A percentile compares a stretch with the other conserved stretches of the same genome.
Evolutionary conservation across 2,329 filamentous ascomycete species (phyloP).

Genomic region (Stagonosporopsis cucurbitacearum): DNA sequence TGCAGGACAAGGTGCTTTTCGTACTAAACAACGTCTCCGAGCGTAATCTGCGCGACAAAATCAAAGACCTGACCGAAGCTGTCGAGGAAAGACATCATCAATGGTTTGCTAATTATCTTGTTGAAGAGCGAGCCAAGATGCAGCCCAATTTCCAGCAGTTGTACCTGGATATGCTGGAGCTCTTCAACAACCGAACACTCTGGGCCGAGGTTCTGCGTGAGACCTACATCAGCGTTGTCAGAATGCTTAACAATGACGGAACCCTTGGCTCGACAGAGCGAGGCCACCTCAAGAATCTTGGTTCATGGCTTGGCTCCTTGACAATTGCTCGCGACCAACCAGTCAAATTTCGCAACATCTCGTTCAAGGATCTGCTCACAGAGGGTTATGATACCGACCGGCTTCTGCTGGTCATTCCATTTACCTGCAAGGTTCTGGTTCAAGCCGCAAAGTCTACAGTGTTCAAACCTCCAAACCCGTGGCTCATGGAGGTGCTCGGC

Average conservation of each 20-base stretch:
- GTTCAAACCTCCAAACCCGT: constrained; percentile 94
- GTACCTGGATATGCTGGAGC: constrained; percentile 86
- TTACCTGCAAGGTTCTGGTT: constrained; percentile 93
- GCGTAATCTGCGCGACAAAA: constrained; percentile 83
- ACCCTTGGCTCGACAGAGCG: constrained; percentile 87
- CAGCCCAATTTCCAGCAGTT: constrained; percentile 96
- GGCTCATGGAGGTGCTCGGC: constrained; percentile 95
- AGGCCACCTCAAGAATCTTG: constrained; percentile 89
- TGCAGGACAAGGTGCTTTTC: constrained; percentile 93
- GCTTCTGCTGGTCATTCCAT: constrained; percentile 90
- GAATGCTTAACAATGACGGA: constrained; percentile 87
- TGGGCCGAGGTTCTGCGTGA: constrained; percentile 92
- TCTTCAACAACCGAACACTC: constrained; percentile 78
- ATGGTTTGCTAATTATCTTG: constrained; percentile 95
- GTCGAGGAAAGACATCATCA: constrained; percentile 84
- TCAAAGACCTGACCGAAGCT: constrained; percentile 78
- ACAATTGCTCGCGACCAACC: constrained; percentile 94
- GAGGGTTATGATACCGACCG: constrained; percentile 94
- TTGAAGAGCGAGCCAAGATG: constrained; percentile 95
- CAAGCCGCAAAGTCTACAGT: constrained; percentile 85
- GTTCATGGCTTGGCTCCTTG: constrained; percentile 89
- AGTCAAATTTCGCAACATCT: constrained; percentile 95
- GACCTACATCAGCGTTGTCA: constrained; percentile 85
- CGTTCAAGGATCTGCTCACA: constrained; percentile 92
- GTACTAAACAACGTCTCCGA: constrained; percentile 96